phyloP scores from a whole-genome alignment of 176 grass and related monocot genomes.

The Aegilops tauschii region DNA sequence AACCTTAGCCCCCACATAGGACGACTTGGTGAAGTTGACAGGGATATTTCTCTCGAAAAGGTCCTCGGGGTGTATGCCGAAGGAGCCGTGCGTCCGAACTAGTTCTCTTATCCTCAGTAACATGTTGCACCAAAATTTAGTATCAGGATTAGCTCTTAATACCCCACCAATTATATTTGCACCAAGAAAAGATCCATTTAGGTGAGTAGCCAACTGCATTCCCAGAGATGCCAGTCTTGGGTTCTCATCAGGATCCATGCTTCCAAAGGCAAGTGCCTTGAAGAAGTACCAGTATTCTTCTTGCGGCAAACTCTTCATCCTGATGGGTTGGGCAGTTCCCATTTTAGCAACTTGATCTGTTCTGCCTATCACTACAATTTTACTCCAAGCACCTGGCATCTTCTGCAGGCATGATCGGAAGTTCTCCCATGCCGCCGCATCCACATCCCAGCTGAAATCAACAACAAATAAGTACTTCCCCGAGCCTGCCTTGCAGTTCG shows the following conservation, averaged over 20 bases:
- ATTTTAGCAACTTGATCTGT: neutral
- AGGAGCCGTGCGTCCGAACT: neutral
- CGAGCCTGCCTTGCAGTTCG: neutral
- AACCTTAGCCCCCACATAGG: neutral
- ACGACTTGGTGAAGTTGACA: neutral
- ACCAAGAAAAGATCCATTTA: slow-evolving; percentile 25
- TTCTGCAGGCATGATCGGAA: slow-evolving; percentile 9
- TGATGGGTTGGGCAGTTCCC: slow-evolving; percentile 15
- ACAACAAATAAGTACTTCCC: slow-evolving; percentile 30
- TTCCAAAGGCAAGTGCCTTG: slow-evolving; percentile 33
- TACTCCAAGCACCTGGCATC: neutral
- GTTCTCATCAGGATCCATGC: slow-evolving; percentile 20
- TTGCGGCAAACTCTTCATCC: slow-evolving; percentile 23
- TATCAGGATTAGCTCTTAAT: slow-evolving; percentile 4
- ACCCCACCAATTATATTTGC: slow-evolving; percentile 23
- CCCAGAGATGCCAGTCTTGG: slow-evolving; percentile 19
- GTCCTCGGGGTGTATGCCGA: neutral
- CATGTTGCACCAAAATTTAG: neutral
- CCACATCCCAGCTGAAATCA: neutral
- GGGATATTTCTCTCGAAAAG: neutral
- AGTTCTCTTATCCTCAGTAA: neutral
- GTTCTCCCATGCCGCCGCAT: slow-evolving; percentile 10
- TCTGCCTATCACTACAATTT: slow-evolving; percentile 2
- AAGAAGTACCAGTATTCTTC: slow-evolving; percentile 43
- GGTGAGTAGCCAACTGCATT: slow-evolving; percentile 8